Evolutionary conservation across 176 grass and related monocot genomes (phyloP), one percentile per base, ranked within the genome.

Genomic region (Bonia amplexicaulis): DNA sequence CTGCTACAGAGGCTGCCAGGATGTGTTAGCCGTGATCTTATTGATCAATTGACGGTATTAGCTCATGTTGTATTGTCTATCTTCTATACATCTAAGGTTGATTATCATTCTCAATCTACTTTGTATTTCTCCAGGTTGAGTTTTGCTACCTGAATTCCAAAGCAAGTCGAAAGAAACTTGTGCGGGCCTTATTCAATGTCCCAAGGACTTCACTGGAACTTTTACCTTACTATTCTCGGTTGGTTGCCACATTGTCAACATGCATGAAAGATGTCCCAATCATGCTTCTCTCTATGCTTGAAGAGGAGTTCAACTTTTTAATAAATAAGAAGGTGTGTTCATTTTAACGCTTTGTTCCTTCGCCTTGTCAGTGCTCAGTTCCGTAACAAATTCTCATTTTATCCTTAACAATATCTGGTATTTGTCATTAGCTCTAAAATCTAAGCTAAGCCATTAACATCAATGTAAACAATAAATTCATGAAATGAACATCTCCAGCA

Each of bases 81-180:
- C 44, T 69, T 76, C 16, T 55, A 13, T 37, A 26, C 16, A 53
- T 55, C 52, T 66, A 60, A 59, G 53, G 67, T 7, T 64, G 44
- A 65, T 77, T 89, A 47, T 75, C 66, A 65, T 87, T 65, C 65
- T 47, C 19, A 82, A 88, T 44, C 69, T 69, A 85, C 27, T 79
- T 45, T 85, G 47, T 8, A 37, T 84, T 89, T 74, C 57, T 27
- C 19, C 91, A 99, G 96, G 96, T 99, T 73, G 96, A 99, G 73
- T 99, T 99, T 87, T 99, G 96, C 86, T 99, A 99, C 89, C 84
- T 96, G 29, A 99, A 99, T 72, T 92, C 96, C 66, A 99, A 99
- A 95, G 81, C 93, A 92, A 95, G 87, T 73, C 90, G 96, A 71
- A 99, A 99, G 93, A 99, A 96, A 89, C 90, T 99, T 72, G 93